Base-by-base conservation (phyloP, 2,329 filamentous ascomycete species). In the Dactylellina leptospora region DNA sequence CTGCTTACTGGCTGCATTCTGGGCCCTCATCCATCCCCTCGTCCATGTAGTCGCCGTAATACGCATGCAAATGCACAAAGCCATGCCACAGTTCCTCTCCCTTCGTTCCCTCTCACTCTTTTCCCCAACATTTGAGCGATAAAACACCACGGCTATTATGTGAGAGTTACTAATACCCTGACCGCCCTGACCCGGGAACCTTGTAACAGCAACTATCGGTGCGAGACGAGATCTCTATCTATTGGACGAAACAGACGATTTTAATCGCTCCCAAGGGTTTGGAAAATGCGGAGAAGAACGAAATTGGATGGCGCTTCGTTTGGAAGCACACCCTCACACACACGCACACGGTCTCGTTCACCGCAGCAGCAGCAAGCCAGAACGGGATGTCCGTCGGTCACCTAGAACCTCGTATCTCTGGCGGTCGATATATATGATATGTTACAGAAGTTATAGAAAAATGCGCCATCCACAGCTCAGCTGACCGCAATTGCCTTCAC, bases 281-380 rank as follows among this genome's bases (percentile, higher is more conserved):
- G 61, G 61, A 47, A 64, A 66, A 66, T 66, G 61, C 61, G 61
- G 61, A 66, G 61, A 66, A 66, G 54, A 40, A 44, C 44, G 61
- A 66, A 66, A 66, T 66, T 66, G 51, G 61, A 66, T 58, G 61
- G 61, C 42, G 61, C 38, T 58, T 55, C 50, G 27, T 47, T 58
- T 48, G 18, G 36, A 40, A 36, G 47, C 47, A 48, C 58, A 48
- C 40, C 13, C 16, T 4, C 13, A 18, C 8, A 18, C n/a, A 42
- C 8, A 42, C 38, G 16, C 8, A 9, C 38, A 42, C 30, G 6
- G 6, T 13, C 13, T 33, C 42, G 13, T 23, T 22, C 16, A n/a
- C 4, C 42, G 8, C 42, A 45, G 16, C 20, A n/a, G 42, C 44
- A 25, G 20, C 4, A 25, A 51, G 25, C 25, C 25, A 51, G 27